phyloP scores from a whole-genome alignment of 805 yeast genomes.

The Candida glaebosa region DNA sequence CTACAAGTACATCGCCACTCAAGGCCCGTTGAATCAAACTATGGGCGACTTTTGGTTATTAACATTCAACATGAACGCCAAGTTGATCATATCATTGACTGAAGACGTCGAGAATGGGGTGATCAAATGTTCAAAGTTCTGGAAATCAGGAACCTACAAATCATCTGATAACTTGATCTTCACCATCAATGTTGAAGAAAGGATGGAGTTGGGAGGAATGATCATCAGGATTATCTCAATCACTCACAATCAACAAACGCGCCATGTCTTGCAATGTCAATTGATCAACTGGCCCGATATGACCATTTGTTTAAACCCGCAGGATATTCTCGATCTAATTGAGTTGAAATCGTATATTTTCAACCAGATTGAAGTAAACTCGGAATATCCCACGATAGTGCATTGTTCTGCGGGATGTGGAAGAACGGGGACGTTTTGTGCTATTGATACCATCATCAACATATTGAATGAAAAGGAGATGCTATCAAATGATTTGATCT shows the following conservation, averaged over 20 bases:
- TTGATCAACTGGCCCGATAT: constrained; percentile 81
- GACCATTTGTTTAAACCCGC: constrained; percentile 55
- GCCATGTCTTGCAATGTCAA: constrained; percentile 69
- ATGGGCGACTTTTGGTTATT: constrained; percentile 84
- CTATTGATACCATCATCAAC: constrained; percentile 32
- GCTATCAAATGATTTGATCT: constrained; percentile 22
- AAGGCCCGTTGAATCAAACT: constrained; percentile 79
- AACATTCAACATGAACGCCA: constrained; percentile 58
- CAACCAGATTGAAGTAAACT: constrained; percentile 4
- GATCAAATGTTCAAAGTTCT: constrained; percentile 74
- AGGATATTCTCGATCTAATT: constrained; percentile 51
- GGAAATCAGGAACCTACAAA: constrained; percentile 60
- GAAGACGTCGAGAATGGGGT: constrained; percentile 72
- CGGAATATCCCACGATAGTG: constrained; percentile 54
- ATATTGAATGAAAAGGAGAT: constrained; percentile 10
- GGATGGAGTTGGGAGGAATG: constrained; percentile 12
- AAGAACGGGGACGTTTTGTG: constrained; percentile 74
- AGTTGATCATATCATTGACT: constrained; percentile 72
- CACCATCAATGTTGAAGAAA: constrained; percentile 24
- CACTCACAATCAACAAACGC: constrained; percentile 20
- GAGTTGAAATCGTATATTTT: constrained; percentile 23
- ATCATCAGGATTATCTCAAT: constrained; percentile 41
- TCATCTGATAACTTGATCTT: constrained; percentile 24
- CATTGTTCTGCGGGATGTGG: constrained; percentile 99
- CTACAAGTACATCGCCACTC: constrained; percentile 64